Conservation (phyloP, 805 yeast species). For the Lipomyces orientalis region DNA sequence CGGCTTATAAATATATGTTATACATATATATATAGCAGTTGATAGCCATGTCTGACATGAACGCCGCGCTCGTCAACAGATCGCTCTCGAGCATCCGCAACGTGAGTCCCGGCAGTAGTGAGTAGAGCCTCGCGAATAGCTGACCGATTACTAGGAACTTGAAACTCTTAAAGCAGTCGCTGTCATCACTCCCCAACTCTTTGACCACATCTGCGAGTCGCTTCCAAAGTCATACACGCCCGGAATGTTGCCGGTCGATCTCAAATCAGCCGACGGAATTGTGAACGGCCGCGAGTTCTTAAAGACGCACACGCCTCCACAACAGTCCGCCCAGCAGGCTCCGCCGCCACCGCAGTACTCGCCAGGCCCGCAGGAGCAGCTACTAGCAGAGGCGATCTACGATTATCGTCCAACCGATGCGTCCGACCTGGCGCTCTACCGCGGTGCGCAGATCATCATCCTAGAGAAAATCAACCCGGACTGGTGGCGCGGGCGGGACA, state of each 20-base stretch:
- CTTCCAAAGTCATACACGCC: slow-evolving; percentile 57
- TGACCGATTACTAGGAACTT: slow-evolving; percentile 55
- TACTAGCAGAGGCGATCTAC: slow-evolving; percentile 67
- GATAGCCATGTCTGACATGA: slow-evolving; percentile 31
- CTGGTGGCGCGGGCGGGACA: slow-evolving; percentile 84
- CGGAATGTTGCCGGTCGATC: slow-evolving; percentile 36
- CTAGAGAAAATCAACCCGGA: slow-evolving; percentile 76
- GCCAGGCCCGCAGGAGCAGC: slow-evolving; percentile 38
- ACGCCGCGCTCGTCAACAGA: slow-evolving; percentile 59
- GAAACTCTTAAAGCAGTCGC: slow-evolving; percentile 78
- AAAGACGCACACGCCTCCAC: slow-evolving; percentile 11
- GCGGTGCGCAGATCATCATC: slow-evolving; percentile 74
- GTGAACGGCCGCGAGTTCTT: slow-evolving; percentile 8
- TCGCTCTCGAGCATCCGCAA: slow-evolving; percentile 75
- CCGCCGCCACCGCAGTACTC: slow-evolving; percentile 38
- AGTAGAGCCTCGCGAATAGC: background rate
- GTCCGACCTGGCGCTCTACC: slow-evolving; percentile 68
- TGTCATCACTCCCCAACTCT: slow-evolving; percentile 66
- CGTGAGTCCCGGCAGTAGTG: slow-evolving; percentile 39
- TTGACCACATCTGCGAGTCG: slow-evolving; percentile 54
- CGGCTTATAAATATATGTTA: background rate
- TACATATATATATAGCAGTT: background rate
- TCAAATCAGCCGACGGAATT: slow-evolving; percentile 11
- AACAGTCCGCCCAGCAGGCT: slow-evolving; percentile 16
- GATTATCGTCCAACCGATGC: slow-evolving; percentile 75